Conservation (phyloP, 2,329 filamentous ascomycete genomes). For the Torrubiellomyces zombiae region DNA sequence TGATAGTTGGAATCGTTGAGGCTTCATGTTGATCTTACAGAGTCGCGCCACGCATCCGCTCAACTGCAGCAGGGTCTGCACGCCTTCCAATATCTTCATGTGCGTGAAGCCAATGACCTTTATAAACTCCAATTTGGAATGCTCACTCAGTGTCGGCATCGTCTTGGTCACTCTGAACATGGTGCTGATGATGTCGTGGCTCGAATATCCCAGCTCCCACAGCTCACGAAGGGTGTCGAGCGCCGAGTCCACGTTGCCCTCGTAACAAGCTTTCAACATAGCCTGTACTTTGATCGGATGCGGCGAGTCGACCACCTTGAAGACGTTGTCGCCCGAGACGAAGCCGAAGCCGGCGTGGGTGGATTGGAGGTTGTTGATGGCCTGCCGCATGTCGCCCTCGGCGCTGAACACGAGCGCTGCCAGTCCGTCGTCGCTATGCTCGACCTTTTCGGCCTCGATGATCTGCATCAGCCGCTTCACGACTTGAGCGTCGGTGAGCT, state of each 20-base stretch:
- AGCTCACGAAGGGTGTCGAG: constrained; percentile 76
- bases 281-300: constrained; percentile 97
- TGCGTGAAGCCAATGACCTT: constrained; percentile 98
- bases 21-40: constrained; percentile 94
- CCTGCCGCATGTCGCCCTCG: constrained; percentile 96
- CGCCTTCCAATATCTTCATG: constrained; percentile 97
- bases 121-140: constrained; percentile 93
- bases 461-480: constrained; percentile 85
- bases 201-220: constrained; percentile 93
- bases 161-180: constrained; percentile 99
- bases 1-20: constrained; percentile 49
- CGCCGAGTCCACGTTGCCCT: constrained; percentile 76
- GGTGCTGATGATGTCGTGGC: constrained; percentile 95
- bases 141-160: constrained; percentile 78
- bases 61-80: constrained; percentile 86
- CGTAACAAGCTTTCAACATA: constrained; percentile 94
- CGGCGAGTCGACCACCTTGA: constrained; percentile 90
- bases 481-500: constrained; percentile 82
- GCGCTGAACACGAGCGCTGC: constrained; percentile 95
- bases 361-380: constrained; percentile 95
- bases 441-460: constrained; percentile 77
- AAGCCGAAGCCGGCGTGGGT: constrained; percentile 89
- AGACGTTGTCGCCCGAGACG: constrained; percentile 94
- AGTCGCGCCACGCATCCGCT: constrained; percentile 83
- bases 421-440: constrained; percentile 83